Evolutionary conservation across 2,329 filamentous ascomycete genomes (phyloP).

Genomic region (Penicillium corylophilum): DNA sequence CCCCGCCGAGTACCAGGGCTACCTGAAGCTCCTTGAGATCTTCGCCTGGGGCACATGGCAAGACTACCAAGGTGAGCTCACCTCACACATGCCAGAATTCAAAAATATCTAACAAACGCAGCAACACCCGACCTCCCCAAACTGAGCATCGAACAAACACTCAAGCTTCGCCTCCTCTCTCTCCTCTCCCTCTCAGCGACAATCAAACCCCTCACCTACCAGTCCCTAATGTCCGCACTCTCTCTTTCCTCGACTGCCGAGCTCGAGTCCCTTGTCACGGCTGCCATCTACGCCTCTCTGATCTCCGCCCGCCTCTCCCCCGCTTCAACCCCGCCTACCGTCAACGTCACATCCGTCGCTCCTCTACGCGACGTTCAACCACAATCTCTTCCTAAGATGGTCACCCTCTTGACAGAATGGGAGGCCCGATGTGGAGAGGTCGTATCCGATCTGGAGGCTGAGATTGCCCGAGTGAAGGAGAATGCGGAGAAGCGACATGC

Average conservation of each 20-base stretch:
- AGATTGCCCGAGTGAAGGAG: constrained; percentile 66
- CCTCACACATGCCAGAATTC: background rate
- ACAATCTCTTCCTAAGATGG: constrained; percentile 66
- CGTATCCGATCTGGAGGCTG: constrained; percentile 70
- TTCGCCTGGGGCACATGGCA: constrained; percentile 91
- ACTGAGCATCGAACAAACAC: constrained; percentile 69
- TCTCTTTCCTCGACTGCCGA: constrained; percentile 65
- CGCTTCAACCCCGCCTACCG: constrained; percentile 70
- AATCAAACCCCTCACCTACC: constrained; percentile 69
- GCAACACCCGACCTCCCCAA: constrained; percentile 62
- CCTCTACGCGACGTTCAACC: constrained; percentile 84
- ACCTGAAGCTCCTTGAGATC: constrained; percentile 75
- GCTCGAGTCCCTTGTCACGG: constrained; percentile 83
- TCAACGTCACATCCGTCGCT: constrained; percentile 76
- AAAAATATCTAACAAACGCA: constrained; percentile 21
- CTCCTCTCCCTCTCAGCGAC: constrained; percentile 77
- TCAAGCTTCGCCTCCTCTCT: constrained; percentile 88
- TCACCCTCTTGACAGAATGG: constrained; percentile 70
- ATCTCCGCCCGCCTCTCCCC: constrained; percentile 83
- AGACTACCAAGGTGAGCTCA: constrained; percentile 62
- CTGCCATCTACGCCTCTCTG: constrained; percentile 81
- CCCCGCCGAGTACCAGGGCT: constrained; percentile 60
- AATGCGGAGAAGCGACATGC: constrained; percentile 56
- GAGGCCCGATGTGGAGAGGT: constrained; percentile 72
- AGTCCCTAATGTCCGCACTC: constrained; percentile 64